Evolutionary conservation across 2,329 filamentous ascomycete species (phyloP).

Genomic region (Neofusicoccum ribis): DNA sequence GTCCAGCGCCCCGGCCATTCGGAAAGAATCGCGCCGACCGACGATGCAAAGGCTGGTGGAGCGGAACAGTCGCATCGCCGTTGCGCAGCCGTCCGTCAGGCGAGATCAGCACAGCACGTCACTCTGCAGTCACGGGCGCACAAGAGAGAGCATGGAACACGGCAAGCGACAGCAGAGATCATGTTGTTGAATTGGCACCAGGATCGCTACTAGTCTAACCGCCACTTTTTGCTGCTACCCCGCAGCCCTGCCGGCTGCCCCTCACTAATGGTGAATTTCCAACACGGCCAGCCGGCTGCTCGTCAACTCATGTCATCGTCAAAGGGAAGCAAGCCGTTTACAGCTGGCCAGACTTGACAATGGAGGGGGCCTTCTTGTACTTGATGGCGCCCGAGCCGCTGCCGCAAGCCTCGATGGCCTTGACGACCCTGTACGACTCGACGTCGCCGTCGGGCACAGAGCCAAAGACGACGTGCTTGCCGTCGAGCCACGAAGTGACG

Average conservation of each 20-base stretch:
- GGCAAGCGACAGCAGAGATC: slow-evolving; percentile 13
- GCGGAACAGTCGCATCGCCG: not conserved
- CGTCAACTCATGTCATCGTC: slow-evolving; percentile 15
- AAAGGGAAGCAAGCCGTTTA: slow-evolving; percentile 9
- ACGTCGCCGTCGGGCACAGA: slow-evolving; percentile 60
- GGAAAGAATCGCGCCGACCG: slow-evolving; percentile 7
- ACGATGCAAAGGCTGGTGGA: not conserved
- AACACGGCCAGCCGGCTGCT: slow-evolving; percentile 2
- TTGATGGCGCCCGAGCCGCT: slow-evolving; percentile 55
- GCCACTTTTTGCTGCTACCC: slow-evolving; percentile 19
- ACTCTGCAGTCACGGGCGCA: not conserved
- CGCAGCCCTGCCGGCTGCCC: slow-evolving; percentile 17
- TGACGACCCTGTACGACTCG: slow-evolving; percentile 56
- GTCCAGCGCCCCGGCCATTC: not conserved
- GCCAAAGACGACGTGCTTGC: slow-evolving; percentile 83
- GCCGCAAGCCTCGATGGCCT: slow-evolving; percentile 61
- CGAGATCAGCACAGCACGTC: slow-evolving; percentile 7
- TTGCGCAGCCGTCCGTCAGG: not conserved
- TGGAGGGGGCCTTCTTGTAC: slow-evolving; percentile 55
- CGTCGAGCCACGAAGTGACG: slow-evolving; percentile 69
- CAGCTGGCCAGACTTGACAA: slow-evolving; percentile 51
- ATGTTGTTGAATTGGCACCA: slow-evolving; percentile 1
- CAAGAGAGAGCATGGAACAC: not conserved
- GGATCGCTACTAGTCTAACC: slow-evolving; percentile 19
- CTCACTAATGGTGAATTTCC: slow-evolving; percentile 9